Evolutionary conservation across 164 flowering plant genomes (phyloP).

Genomic region (Berberis thunbergii): DNA sequence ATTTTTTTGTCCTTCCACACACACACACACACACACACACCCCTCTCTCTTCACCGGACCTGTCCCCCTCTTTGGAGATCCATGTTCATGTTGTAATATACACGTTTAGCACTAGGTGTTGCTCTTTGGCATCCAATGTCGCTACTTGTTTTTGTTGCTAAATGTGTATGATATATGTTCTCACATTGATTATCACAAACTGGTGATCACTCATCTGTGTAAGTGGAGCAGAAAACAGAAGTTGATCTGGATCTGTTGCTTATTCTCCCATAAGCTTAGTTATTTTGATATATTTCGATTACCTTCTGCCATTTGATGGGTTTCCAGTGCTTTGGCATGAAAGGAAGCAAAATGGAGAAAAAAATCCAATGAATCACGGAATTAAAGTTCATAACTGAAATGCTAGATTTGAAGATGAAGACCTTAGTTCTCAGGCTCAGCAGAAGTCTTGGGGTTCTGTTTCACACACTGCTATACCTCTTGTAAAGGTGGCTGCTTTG

Average conservation of each 20-base stretch:
- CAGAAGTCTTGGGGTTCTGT: background rate
- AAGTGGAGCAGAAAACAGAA: conserved; percentile 5
- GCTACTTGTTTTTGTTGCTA: too few species aligned
- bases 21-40: too few species aligned
- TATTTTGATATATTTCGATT: background rate
- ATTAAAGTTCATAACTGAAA: background rate
- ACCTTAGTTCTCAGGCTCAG: background rate
- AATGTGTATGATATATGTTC: too few species aligned
- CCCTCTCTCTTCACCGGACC: too few species aligned
- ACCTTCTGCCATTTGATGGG: conserved; percentile 3
- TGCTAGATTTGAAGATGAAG: conserved; percentile 3
- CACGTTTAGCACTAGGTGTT: too few species aligned
- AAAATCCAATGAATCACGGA: background rate
- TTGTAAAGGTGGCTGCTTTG: too few species aligned
- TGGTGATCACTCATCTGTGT: conserved; percentile 5
- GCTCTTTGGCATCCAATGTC: too few species aligned
- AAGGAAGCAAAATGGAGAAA: background rate
- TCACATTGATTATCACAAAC: conserved; percentile 5
- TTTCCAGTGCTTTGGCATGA: conserved; percentile 1
- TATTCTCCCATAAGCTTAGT: background rate
- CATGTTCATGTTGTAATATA: too few species aligned
- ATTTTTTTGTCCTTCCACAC: too few species aligned
- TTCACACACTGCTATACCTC: too few species aligned
- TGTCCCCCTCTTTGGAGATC: too few species aligned
- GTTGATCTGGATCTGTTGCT: conserved; percentile 4